These are phyloP conservation scores for Solanum pimpinellifolium DNA, from an alignment of 257 asterid genomes.

Conservation along the genomic window DNA sequence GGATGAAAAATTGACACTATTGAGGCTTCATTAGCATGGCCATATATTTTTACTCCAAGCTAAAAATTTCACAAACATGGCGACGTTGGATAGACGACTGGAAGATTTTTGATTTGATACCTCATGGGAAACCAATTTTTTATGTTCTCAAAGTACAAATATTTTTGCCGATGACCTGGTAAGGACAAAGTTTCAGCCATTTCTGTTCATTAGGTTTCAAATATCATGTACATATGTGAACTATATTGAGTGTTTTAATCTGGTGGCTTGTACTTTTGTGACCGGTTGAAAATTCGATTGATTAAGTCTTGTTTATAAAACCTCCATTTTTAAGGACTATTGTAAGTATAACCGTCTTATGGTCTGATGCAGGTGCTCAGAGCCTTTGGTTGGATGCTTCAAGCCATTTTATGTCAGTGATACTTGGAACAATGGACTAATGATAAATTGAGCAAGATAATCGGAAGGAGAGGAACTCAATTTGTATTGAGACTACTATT, in stretches of 20 bases:
- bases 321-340: neutral
- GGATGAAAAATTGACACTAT: too few species aligned
- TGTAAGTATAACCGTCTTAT: neutral
- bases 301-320: neutral
- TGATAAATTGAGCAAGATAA: constrained; percentile 37
- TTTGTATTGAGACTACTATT: constrained; percentile 33
- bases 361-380: constrained; percentile 33
- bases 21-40: too few species aligned
- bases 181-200: neutral
- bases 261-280: neutral
- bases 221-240: neutral
- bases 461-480: constrained; percentile 36
- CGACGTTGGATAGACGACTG: too few species aligned
- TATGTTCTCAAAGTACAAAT: neutral
- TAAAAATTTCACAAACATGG: too few species aligned
- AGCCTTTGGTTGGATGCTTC: constrained; percentile 83
- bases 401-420: constrained; percentile 41
- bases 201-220: neutral
- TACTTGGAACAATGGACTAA: constrained; percentile 36
- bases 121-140: too few species aligned
- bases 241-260: neutral
- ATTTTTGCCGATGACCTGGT: neutral
- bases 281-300: neutral
- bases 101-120: too few species aligned
- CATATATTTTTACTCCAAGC: too few species aligned